Evolutionary conservation across 1,284 basidiomycete genomes (phyloP).

Genomic region (Pseudozyma pruni): DNA sequence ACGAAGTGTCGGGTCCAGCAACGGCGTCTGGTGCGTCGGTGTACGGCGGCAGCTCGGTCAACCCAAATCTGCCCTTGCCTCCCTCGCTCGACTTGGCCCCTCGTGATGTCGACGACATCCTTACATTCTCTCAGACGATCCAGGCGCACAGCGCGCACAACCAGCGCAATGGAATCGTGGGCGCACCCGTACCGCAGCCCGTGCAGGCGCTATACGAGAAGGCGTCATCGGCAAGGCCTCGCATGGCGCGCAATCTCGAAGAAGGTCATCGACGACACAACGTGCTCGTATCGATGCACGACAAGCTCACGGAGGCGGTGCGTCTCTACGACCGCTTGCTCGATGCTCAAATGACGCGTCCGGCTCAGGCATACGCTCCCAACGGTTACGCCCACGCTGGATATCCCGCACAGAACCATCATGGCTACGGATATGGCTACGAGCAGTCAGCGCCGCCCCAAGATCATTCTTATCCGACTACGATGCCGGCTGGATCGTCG

Average conservation of each 20-base stretch:
- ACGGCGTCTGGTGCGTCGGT: background rate
- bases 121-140: conserved; percentile 64
- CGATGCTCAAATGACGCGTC: conserved; percentile 77
- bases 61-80: conserved; percentile 40
- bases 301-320: conserved; percentile 89
- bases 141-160: conserved; percentile 47
- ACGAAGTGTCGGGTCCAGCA: conserved; percentile 14
- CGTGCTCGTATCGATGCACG: conserved; percentile 89
- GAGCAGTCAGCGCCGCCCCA: conserved; percentile 7
- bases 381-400: conserved; percentile 8
- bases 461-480: conserved; percentile 7
- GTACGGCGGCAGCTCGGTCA: background rate
- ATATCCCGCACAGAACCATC: conserved; percentile 6
- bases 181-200: conserved; percentile 35
- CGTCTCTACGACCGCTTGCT: conserved; percentile 87
- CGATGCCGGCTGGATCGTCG: conserved; percentile 11
- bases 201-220: conserved; percentile 79
- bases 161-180: conserved; percentile 40
- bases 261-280: conserved; percentile 87
- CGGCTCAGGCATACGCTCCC: conserved; percentile 22
- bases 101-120: conserved; percentile 61
- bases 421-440: conserved; percentile 24
- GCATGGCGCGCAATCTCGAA: conserved; percentile 83
- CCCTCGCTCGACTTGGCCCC: conserved; percentile 62
- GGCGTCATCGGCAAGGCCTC: conserved; percentile 82